Percentiles rank a stretch among this genome's conserved stretches.
Evolutionary conservation across 371 early-diverging fungal species (phyloP).

Genomic region (Apophysomyces elegans): DNA sequence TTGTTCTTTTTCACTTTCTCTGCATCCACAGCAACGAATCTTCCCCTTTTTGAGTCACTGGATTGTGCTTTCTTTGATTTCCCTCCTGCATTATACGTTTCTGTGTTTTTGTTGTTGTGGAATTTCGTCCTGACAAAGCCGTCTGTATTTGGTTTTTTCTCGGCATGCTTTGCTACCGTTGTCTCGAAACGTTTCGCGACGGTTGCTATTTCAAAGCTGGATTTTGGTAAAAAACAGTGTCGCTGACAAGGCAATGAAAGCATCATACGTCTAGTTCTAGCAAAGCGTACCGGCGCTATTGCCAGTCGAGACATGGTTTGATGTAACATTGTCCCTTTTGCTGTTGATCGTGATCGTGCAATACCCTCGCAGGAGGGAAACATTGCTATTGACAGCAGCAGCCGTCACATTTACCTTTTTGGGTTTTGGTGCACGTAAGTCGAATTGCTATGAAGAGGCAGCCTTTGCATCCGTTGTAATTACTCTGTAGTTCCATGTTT

Average conservation of each 20-base stretch:
- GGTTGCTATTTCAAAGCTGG: neutral
- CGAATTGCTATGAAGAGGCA: too few species aligned
- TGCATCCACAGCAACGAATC: neutral
- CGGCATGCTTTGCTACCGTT: too few species aligned
- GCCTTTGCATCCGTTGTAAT: too few species aligned
- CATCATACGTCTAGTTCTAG: neutral
- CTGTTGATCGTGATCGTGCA: too few species aligned
- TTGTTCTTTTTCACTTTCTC: neutral
- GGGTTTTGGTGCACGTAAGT: too few species aligned
- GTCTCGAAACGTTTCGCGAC: neutral
- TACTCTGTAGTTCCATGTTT: too few species aligned
- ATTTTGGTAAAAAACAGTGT: neutral
- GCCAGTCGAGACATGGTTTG: neutral
- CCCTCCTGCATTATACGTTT: neutral
- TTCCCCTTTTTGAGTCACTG: neutral
- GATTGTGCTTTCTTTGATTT: neutral
- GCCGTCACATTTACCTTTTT: too few species aligned
- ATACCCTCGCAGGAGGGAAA: too few species aligned
- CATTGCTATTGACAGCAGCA: too few species aligned
- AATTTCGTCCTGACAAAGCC: too few species aligned
- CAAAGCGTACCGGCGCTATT: neutral
- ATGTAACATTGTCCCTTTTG: neutral
- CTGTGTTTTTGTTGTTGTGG: neutral
- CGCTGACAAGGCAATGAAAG: neutral
- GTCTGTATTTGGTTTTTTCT: too few species aligned